phyloP scores from a whole-genome alignment of 1,139 yeast genomes.

The Lodderomyces margitis region DNA sequence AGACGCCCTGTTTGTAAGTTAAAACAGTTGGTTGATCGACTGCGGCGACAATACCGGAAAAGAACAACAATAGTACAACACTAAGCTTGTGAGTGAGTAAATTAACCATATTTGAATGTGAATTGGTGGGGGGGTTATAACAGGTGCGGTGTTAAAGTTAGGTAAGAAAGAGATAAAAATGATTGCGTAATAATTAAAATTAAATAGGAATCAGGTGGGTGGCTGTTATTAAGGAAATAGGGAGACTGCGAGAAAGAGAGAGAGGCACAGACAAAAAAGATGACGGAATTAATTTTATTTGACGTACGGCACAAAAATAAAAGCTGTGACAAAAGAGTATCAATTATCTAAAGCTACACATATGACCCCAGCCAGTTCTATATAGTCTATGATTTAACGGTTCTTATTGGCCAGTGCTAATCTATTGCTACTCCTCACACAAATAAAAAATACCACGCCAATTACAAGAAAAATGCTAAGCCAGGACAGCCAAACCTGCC shows the following conservation, averaged over 20 bases:
- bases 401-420: slow-evolving; percentile 10
- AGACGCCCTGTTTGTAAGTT: slow-evolving; percentile 9
- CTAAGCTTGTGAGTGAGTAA: neutral
- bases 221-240: neutral
- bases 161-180: neutral
- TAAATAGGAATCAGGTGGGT: neutral
- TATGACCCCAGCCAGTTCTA: neutral
- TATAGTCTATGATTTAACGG: neutral
- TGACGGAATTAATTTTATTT: neutral
- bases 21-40: slow-evolving; percentile 11
- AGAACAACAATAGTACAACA: neutral
- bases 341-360: too few relatives aligned
- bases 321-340: too few relatives aligned
- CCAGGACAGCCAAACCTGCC: slow-evolving; percentile 16
- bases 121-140: neutral
- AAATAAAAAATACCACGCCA: slow-evolving; percentile 26
- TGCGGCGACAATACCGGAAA: slow-evolving; percentile 1
- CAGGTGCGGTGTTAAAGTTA: neutral
- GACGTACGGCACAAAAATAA: neutral
- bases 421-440: slow-evolving; percentile 37
- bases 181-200: too few relatives aligned
- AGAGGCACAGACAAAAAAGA: too few relatives aligned
- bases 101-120: neutral
- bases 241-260: neutral
- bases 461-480: slow-evolving; percentile 19